These are phyloP conservation scores for Phytophthora pseudosyringae DNA, from an alignment of 352 stramenopile species.

Conservation along the genomic window DNA sequence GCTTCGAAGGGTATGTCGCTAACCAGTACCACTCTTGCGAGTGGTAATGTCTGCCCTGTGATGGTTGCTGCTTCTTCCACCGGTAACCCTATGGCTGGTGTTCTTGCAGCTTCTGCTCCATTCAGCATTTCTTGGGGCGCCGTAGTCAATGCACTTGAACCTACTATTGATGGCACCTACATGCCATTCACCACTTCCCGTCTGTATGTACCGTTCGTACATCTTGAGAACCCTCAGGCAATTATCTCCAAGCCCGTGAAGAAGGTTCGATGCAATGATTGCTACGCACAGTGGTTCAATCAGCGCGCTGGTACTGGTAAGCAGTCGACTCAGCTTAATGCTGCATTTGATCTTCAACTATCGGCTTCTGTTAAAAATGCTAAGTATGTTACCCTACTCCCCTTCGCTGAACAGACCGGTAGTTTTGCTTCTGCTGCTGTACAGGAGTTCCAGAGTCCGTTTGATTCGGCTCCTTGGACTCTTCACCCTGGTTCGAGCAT, in stretches of 20 bases:
- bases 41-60: background rate
- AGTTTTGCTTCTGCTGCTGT: background rate
- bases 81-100: conserved; percentile 4
- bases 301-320: conserved; percentile 5
- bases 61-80: conserved; percentile 1
- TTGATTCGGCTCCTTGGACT: too few relatives aligned
- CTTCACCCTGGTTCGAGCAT: too few relatives aligned
- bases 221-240: conserved; percentile 13
- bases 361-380: background rate
- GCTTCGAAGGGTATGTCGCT: background rate
- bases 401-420: background rate
- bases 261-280: conserved; percentile 16
- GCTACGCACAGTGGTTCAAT: conserved; percentile 12
- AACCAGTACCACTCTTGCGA: conserved; percentile 1
- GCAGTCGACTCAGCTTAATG: background rate
- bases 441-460: too few relatives aligned
- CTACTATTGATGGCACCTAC: background rate
- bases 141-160: too few relatives aligned
- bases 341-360: too few relatives aligned
- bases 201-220: too few relatives aligned
- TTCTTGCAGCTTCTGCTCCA: background rate
- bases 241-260: conserved; percentile 16
- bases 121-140: too few relatives aligned
- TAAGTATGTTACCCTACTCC: background rate
- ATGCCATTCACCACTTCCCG: too few relatives aligned